Conservation (phyloP, 768 basidiomycete species). For the Xanthoconium stramineum region DNA sequence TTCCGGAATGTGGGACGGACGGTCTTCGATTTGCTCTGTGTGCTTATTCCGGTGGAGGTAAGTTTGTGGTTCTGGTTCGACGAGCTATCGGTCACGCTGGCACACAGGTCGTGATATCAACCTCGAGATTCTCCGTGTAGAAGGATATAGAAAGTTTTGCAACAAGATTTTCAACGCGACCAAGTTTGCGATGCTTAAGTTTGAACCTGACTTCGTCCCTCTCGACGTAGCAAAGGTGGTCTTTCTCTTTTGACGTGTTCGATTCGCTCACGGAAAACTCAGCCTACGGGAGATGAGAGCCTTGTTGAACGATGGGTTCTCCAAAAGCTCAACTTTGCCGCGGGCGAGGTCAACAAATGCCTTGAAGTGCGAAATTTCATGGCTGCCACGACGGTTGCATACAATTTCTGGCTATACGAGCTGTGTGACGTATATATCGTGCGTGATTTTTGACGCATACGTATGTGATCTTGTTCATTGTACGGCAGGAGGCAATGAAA, state of each 20-base stretch:
- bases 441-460: conserved; percentile 28
- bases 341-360: conserved; percentile 69
- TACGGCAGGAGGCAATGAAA: conserved; percentile 91
- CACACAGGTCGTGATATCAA: conserved; percentile 89
- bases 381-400: conserved; percentile 76
- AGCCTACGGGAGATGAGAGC: conserved; percentile 89
- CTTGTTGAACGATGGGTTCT: conserved; percentile 95
- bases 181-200: conserved; percentile 98
- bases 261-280: conserved; percentile 7
- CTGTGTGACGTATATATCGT: conserved; percentile 99
- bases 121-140: conserved; percentile 90
- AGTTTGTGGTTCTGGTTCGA: conserved; percentile 5
- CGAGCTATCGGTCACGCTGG: background rate
- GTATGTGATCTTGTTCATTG: background rate
- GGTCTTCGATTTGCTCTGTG: conserved; percentile 93
- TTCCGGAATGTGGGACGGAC: conserved; percentile 97
- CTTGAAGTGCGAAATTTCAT: conserved; percentile 88
- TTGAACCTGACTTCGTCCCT: conserved; percentile 82
- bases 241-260: background rate
- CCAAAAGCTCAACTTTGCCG: conserved; percentile 86
- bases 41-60: conserved; percentile 89
- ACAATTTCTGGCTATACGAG: conserved; percentile 98
- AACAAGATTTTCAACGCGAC: conserved; percentile 99
- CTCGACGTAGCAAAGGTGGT: conserved; percentile 63
- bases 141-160: conserved; percentile 99